Conservation (phyloP, 2,329 filamentous ascomycete species). For the Mollisiaceae sp. region DNA sequence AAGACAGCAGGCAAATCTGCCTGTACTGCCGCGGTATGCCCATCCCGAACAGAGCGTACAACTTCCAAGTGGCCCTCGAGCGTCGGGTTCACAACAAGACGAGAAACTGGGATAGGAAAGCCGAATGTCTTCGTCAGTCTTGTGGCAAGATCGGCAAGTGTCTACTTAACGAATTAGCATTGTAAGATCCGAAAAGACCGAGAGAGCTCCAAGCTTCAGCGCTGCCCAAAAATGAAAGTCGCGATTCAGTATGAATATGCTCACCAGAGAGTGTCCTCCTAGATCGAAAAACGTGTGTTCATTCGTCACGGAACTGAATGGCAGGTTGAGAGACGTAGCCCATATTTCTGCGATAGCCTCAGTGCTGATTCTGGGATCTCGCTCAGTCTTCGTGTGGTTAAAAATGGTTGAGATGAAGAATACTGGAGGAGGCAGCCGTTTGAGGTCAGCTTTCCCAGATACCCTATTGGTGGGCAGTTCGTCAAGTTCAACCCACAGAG, state of each 20-base stretch:
- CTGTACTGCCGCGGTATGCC: constrained; percentile 75
- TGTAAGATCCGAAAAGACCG: no score
- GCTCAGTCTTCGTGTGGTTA: constrained; percentile 50
- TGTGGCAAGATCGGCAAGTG: constrained; percentile 77
- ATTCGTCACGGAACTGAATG: constrained; percentile 63
- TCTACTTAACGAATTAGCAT: constrained; percentile 35
- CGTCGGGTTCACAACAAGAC: constrained; percentile 73
- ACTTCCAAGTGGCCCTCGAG: constrained; percentile 74
- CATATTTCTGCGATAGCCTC: constrained; percentile 73
- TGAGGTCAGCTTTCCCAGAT: constrained; percentile 79
- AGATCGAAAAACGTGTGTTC: constrained; percentile 83
- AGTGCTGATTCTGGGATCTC: constrained; percentile 67
- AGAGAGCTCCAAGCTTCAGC: no score
- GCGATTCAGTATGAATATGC: no score
- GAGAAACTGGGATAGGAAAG: constrained; percentile 72
- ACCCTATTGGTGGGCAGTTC: constrained; percentile 77
- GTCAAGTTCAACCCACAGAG: constrained; percentile 76
- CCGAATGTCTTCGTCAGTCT: constrained; percentile 72
- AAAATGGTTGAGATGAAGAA: constrained; percentile 50
- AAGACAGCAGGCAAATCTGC: constrained; percentile 75
- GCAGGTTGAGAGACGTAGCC: constrained; percentile 72
- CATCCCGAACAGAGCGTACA: constrained; percentile 72
- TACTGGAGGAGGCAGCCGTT: constrained; percentile 69
- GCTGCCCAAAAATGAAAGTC: no score
- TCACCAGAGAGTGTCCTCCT: constrained; percentile 72